Evolutionary conservation across 208 protist genomes (phyloP), one percentile per base, ranked within the genome.

Genomic region (Leishmania major): DNA sequence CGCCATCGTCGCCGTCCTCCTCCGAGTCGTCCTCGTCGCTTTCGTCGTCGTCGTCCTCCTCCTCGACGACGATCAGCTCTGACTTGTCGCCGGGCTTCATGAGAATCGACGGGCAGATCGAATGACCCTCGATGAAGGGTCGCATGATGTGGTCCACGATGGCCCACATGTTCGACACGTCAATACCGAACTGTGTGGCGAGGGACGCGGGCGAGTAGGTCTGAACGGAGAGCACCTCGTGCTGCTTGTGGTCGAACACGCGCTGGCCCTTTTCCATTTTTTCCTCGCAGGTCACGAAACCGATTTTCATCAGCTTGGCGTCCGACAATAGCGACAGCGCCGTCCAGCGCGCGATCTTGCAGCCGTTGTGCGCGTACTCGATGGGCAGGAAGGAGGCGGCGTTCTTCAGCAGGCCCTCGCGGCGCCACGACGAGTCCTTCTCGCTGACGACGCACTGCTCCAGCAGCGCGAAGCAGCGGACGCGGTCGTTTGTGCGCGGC

Each of bases 291-390:
- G 92, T 85, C 31, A 98, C 82, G 80, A 97, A 94, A 28, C 92
- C 95, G 82, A 98, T 92, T 85, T 95, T 97, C 87, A 98, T 95
- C 66, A 90, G 69, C 37, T 86, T 79, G 10, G 91, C 92, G 37
- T 87, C 88, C 31, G 92, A 93, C 40, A 98, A 84, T 40, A 94
- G 80, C 62, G 92, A 95, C 45, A 97, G 92, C 37, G 92, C 92
- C n/a, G 94, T 88, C 94, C 95, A 98, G 76, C 95, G 95, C 22
- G 88, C 83, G 77, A 98, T 95, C 82, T 98, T 98, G 82, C 88
- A 90, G 55, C 81, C 71, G 73, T 98, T 96, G 43, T 80, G 71
- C 64, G 86, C 75, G 84, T 92, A 96, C 82, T 93, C 92, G 45
- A 84, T 89, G 6, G 88, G 87, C 55, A 94, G 85, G 76, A 91